phyloP scores from a whole-genome alignment of 495 filamentous ascomycete genomes.

The Trichoderma orchidacearum region DNA sequence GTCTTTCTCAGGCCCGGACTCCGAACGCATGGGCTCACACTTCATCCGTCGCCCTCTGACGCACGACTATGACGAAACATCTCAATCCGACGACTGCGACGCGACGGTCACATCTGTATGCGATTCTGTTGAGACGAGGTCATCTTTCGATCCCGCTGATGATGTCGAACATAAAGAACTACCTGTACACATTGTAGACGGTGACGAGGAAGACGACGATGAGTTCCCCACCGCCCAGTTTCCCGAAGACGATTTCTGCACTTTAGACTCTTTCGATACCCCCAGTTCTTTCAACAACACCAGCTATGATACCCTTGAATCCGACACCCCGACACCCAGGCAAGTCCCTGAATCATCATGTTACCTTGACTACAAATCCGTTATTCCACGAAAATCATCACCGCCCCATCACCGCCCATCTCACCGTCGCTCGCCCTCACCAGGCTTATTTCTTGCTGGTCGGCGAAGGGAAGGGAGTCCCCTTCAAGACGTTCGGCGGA shows the following conservation, averaged over 20 bases:
- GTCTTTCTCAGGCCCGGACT: constrained; percentile 32
- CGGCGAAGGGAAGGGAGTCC: constrained; percentile 9
- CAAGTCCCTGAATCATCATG: constrained; percentile 14
- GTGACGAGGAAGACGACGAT: constrained; percentile 6
- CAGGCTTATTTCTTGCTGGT: constrained; percentile 1
- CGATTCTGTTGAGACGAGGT: constrained; percentile 16
- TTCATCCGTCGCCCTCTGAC: constrained; percentile 1
- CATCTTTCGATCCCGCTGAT: constrained; percentile 9
- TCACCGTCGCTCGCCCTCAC: constrained; percentile 12
- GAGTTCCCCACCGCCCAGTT: constrained; percentile 5
- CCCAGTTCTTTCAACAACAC: not conserved
- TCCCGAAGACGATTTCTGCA: constrained; percentile 1
- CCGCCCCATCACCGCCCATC: not conserved
- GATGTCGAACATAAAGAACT: not conserved
- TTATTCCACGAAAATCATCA: constrained; percentile 7
- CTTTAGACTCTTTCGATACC: constrained; percentile 1
- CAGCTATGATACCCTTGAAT: constrained; percentile 12
- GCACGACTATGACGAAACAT: constrained; percentile 17
- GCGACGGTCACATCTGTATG: constrained; percentile 21
- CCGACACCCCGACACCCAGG: constrained; percentile 25
- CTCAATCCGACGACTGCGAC: constrained; percentile 16
- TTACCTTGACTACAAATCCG: constrained; percentile 15
- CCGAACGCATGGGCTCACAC: constrained; percentile 15
- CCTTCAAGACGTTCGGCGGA: constrained; percentile 16
- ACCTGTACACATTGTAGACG: constrained; percentile 1